phyloP scores from a whole-genome alignment of 768 basidiomycete species.

The Gloeophyllum trabeum region DNA sequence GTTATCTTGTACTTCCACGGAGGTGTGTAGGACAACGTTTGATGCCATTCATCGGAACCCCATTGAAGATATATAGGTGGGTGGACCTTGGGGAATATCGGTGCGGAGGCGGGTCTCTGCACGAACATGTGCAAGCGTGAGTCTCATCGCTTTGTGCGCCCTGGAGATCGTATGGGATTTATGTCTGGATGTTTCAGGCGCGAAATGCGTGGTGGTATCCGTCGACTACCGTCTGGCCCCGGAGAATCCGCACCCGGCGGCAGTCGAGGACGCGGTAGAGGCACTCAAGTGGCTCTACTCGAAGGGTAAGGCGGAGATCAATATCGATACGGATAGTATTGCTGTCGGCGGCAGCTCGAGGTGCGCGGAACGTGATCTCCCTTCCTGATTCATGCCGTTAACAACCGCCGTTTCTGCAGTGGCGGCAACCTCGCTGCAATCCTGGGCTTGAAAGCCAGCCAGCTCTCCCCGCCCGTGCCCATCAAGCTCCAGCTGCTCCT shows the following conservation, averaged over 20 bases:
- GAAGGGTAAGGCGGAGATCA: slow-evolving; percentile 33
- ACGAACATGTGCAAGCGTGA: slow-evolving; percentile 49
- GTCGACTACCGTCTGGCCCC: slow-evolving; percentile 69
- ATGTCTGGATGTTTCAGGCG: slow-evolving; percentile 23
- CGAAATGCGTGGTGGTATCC: slow-evolving; percentile 49
- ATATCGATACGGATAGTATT: slow-evolving; percentile 38
- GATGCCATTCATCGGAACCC: background rate
- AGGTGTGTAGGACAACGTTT: slow-evolving; percentile 24
- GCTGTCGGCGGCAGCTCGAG: slow-evolving; percentile 70
- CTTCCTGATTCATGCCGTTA: background rate
- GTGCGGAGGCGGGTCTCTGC: slow-evolving; percentile 46
- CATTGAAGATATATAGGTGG: slow-evolving; percentile 36
- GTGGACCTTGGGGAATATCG: slow-evolving; percentile 64
- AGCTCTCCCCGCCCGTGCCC: slow-evolving; percentile 34
- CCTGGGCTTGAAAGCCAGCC: slow-evolving; percentile 49
- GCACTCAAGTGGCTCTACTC: slow-evolving; percentile 48
- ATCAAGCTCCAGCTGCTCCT: slow-evolving; percentile 53
- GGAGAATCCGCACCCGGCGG: slow-evolving; percentile 59
- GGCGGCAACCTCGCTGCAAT: slow-evolving; percentile 65
- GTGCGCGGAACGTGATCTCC: slow-evolving; percentile 18
- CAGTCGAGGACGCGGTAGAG: slow-evolving; percentile 62
- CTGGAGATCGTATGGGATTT: no score
- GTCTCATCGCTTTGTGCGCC: no score
- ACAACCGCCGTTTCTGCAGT: no score
- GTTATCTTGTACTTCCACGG: slow-evolving; percentile 69